Base-by-base conservation (phyloP, 2,329 filamentous ascomycete genomes). In the Fusarium sp. region DNA sequence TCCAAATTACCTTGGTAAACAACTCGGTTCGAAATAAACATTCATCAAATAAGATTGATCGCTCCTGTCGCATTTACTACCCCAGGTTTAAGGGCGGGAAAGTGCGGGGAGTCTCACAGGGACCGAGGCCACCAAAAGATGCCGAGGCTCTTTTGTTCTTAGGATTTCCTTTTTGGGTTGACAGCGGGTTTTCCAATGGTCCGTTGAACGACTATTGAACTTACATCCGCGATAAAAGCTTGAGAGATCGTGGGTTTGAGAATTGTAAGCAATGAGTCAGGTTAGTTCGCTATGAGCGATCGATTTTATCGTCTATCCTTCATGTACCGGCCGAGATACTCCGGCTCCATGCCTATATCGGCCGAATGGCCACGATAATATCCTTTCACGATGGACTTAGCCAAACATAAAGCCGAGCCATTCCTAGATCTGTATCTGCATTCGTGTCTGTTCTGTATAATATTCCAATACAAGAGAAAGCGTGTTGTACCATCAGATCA, bases 291-390 rank as follows among this genome's bases (percentile, higher is more conserved):
- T 18, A 38, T 2, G 15, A 14, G 24, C 36, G 33, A 31, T 44
- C 18, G 33, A 39, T n/a, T 36, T 39, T 44, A 20, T n/a, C 31
- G 36, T 11, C 11, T 14, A 36, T 14, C 15, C 8, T 14, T 15
- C 4, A 4, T 33, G 17, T 45, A 58, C 49, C 71, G 71, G 71
- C 71, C 71, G 71, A 72, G 20, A 45, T 17, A 7, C 9, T 20
- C 28, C 38, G 72, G 71, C 45, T 59, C 72, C 72, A 70, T 45
- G 5, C 2, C 5, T 34, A 4, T 69, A 65, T 74, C 74, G 74
- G 72, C 74, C 72, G 74, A 75, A 54, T 70, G 42, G 17, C 8
- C 9, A 42, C 10, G 6, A 22, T 20, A 45, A 15, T 4, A 39
- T 20, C 17, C 40, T 13, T 36, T 48, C 22, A 36, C 22, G 10